These are phyloP conservation scores for Blastobotrys indianensis DNA, from an alignment of 1,139 yeast genomes.

Conservation along the genomic window DNA sequence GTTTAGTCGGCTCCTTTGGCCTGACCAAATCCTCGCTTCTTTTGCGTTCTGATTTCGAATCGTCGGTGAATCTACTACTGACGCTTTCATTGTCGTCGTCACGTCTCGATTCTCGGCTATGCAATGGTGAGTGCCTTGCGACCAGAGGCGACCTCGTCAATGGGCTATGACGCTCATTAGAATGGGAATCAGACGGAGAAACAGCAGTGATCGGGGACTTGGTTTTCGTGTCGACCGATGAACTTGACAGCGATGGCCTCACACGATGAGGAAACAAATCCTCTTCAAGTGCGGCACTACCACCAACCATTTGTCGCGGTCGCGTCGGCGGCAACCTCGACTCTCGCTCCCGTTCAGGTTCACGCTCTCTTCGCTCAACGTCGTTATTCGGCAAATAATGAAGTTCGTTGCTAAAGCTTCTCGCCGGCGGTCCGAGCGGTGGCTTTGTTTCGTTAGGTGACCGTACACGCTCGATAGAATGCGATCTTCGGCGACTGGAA, in stretches of 20 bases:
- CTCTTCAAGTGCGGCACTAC: slow-evolving; percentile 3
- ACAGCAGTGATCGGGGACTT: not conserved
- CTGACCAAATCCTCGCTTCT: too few relatives aligned
- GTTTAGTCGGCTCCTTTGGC: too few relatives aligned
- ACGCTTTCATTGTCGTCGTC: too few relatives aligned
- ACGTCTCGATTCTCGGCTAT: too few relatives aligned
- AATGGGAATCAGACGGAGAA: not conserved
- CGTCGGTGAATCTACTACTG: too few relatives aligned
- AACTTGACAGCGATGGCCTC: slow-evolving; percentile 3
- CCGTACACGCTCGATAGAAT: slow-evolving; percentile 8
- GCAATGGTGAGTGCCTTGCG: too few relatives aligned
- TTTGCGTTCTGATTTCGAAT: too few relatives aligned
- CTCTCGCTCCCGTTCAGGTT: slow-evolving; percentile 17
- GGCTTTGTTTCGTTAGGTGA: slow-evolving; percentile 3
- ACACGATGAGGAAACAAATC: slow-evolving; percentile 14
- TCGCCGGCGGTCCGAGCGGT: not conserved
- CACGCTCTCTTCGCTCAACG: slow-evolving; percentile 15
- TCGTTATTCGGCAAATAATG: not conserved
- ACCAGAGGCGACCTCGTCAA: too few relatives aligned
- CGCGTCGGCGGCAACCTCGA: slow-evolving; percentile 10
- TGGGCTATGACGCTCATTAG: too few relatives aligned
- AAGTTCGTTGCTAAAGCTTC: slow-evolving; percentile 11
- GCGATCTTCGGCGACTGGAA: slow-evolving; percentile 5
- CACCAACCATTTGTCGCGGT: slow-evolving; percentile 6
- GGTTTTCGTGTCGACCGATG: not conserved